Evolutionary conservation across 2,329 filamentous ascomycete genomes (phyloP), one percentile per base, ranked within the genome.

Genomic region (Talaromyces sp.): DNA sequence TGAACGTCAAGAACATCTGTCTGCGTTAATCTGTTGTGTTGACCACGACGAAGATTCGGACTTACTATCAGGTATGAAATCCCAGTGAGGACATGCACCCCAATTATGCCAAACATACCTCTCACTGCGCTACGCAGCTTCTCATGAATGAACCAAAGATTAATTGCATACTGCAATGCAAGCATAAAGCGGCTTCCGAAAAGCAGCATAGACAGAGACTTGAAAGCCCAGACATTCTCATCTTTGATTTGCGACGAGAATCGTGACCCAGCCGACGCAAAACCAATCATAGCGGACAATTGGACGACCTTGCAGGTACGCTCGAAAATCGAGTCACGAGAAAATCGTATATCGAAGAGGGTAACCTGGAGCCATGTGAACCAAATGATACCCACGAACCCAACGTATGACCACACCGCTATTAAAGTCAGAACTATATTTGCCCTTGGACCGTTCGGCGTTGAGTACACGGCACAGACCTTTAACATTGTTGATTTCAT

Each of bases 331-430:
- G 84, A 87, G 73, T 90, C 88, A 27, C 85, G 81, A 0, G 85
- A 83, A 72, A 88, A 90, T 0, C 88, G 86, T 41, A 90, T 84
- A 73, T 90, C 88, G 72, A 87, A 89, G 1, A 90, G 76, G 8
- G 83, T 83, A 27, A 87, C 84, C 66, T 88, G 80, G 41, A 89
- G 82, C 88, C 88, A 90, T n/a, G 85, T 89, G 65, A 88, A 84
- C 88, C 87, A 90, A 6, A 90, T 77, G 19, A 90, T 79, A 24
- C 83, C 75, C 70, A 87, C 82, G 72, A 84, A 85, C 48, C 84
- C 78, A 61, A 85, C 77, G 70, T 86, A 83, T 41, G 81, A 76
- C 57, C 73, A 74, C 14, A 82, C 66, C 60, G 74, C 78, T 81
- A 58, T 3, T 11, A 3, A 52, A 8, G 54, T 41, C 45, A 60